These are phyloP conservation scores for Rhinocladiella mackenziei DNA, from an alignment of 2,329 filamentous ascomycete species.

Conservation along the genomic window DNA sequence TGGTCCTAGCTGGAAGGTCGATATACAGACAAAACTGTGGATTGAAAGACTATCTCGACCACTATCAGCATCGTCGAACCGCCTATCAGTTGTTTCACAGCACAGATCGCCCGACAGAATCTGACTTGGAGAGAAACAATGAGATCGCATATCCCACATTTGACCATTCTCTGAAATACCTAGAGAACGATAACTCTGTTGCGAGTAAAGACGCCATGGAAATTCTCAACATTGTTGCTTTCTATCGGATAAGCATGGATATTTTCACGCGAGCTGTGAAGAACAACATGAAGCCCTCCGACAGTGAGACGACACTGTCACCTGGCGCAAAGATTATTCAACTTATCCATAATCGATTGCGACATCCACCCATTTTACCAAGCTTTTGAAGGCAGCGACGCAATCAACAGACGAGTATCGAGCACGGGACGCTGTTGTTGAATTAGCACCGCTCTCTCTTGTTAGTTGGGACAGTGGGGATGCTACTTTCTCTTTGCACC, in stretches of 20 bases:
- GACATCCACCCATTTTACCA: background rate
- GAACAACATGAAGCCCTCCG: conserved; percentile 1
- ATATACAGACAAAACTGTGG: conserved; percentile 27
- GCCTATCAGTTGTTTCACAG: background rate
- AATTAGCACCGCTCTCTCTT: conserved; percentile 9
- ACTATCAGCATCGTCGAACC: conserved; percentile 1
- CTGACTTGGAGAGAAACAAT: background rate
- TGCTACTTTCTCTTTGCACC: conserved; percentile 14
- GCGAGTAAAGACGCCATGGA: conserved; percentile 22
- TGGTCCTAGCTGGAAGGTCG: conserved; percentile 30
- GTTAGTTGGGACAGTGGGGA: conserved; percentile 6
- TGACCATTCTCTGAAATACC: conserved; percentile 3
- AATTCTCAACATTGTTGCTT: conserved; percentile 26
- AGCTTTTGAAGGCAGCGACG: background rate
- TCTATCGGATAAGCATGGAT: conserved; percentile 23
- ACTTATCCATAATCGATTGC: background rate
- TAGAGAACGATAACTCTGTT: conserved; percentile 9
- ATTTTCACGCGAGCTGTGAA: conserved; percentile 10
- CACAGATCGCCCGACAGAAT: no score
- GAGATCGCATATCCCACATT: conserved; percentile 4
- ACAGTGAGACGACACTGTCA: background rate
- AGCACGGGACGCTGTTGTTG: conserved; percentile 4
- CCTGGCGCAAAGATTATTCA: background rate
- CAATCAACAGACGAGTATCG: conserved; percentile 1
- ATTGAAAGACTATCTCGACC: conserved; percentile 29